Base-by-base conservation (phyloP, 352 stramenopile genomes). In the Globisporangium polare region DNA sequence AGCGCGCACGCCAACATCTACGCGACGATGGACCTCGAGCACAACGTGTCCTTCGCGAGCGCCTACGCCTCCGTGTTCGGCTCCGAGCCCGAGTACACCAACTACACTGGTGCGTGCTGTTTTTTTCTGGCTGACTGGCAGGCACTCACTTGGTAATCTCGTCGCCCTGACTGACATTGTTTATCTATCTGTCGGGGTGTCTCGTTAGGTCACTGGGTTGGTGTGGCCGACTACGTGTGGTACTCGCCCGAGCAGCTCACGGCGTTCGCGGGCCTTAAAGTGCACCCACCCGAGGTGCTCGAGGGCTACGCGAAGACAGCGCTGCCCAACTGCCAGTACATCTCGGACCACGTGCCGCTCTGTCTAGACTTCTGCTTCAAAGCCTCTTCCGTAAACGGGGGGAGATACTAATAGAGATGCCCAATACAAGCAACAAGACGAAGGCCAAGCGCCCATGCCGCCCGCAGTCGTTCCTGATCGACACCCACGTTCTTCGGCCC, bases 211-310 rank as follows among this genome's bases (percentile, higher is more conserved):
- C 83, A 92, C 59, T 99, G 98, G 90, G 95, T 90, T 52, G 97
- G 97, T 37, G 86, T 97, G 12, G 78, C 96, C 47, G 97, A 99
- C 75, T 99, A 99, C 71, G 96, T 99, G 65, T 99, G 97, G 96
- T 98, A 98, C 81, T 97, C 90, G 18, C 80, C 86, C 8, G 86
- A 95, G 67, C 90, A 94, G 67, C 71, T 99, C 55, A 92, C 87
- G 55, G 90, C 97, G 26, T 88, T 99, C 52, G 95, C 93, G 3
- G 94, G 96, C 0, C 89, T 98, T 26, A 93, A 96, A 41, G 89
- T 99, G 58, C 97, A 97, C 27, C 71, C 91, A 37, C 91, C 96
- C 49, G 74, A 89, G 58, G 80, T 96, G 57, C 73, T 99, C 46
- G 87, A 92, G 31, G 70, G 77, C 31, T 91, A 96, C 74, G 67